phyloP scores from a whole-genome alignment of 345 rosid genomes.

The Aethionema arabicum region DNA sequence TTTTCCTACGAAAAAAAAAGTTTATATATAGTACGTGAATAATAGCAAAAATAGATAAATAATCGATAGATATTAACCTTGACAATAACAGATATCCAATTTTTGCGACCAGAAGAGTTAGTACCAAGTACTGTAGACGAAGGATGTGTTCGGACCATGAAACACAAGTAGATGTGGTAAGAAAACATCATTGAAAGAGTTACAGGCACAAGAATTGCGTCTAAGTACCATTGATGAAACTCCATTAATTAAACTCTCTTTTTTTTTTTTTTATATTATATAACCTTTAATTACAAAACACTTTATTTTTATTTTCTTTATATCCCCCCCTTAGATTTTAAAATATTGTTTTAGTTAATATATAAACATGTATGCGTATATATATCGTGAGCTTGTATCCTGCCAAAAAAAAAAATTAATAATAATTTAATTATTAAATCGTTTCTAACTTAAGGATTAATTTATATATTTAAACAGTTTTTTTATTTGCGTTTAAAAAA shows the following conservation, averaged over 20 bases:
- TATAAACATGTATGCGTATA: background rate
- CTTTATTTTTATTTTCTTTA: background rate
- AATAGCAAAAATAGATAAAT: background rate
- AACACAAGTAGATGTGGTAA: conserved; percentile 68
- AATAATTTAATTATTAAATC: too few relatives aligned
- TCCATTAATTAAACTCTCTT: conserved; percentile 28
- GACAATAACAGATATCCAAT: conserved; percentile 77
- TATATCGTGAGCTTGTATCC: background rate
- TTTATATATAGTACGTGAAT: background rate
- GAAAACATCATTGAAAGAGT: conserved; percentile 43
- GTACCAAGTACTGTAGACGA: conserved; percentile 72
- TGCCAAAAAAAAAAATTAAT: too few relatives aligned
- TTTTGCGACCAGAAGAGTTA: conserved; percentile 54
- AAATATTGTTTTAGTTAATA: background rate
- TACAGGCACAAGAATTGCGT: conserved; percentile 62
- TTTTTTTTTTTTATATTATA: background rate
- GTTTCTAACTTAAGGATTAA: too few relatives aligned
- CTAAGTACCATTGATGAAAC: conserved; percentile 55
- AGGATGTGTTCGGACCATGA: conserved; percentile 66
- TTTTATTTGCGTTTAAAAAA: too few relatives aligned
- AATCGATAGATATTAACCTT: conserved; percentile 47
- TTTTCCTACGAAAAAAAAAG: too few relatives aligned
- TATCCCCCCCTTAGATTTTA: conserved; percentile 3
- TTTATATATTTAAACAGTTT: too few relatives aligned
- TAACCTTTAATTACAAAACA: background rate